These are phyloP conservation scores for Meredithiella fracta DNA, from an alignment of 2,329 filamentous ascomycete species.

Conservation along the genomic window DNA sequence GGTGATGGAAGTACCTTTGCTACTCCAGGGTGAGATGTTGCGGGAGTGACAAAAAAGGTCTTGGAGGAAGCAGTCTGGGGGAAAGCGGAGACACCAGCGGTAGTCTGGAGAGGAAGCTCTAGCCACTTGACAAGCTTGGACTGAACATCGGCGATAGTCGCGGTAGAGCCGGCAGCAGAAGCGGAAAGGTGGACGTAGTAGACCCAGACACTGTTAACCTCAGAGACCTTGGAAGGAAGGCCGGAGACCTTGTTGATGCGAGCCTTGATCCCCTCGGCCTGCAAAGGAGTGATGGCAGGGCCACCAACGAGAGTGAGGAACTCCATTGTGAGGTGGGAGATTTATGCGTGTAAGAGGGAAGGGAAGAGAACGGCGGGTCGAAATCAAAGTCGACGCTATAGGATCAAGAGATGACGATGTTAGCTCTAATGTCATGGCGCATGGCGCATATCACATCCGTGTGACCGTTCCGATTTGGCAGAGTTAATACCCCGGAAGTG, in stretches of 20 bases:
- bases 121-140: slow-evolving; percentile 16
- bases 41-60: slow-evolving; percentile 58
- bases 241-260: slow-evolving; percentile 27
- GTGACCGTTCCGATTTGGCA: background rate
- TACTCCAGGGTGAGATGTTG: slow-evolving; percentile 92
- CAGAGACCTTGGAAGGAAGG: slow-evolving; percentile 27
- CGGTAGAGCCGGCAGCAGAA: background rate
- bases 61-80: slow-evolving; percentile 12
- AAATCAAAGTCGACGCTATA: background rate
- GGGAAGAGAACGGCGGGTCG: slow-evolving; percentile 2
- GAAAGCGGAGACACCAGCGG: slow-evolving; percentile 3
- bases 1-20: slow-evolving; percentile 84
- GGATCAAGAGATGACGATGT: background rate
- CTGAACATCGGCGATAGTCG: slow-evolving; percentile 20
- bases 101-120: slow-evolving; percentile 11
- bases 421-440: background rate
- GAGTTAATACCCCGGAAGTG: background rate
- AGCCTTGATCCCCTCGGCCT: slow-evolving; percentile 28
- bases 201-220: slow-evolving; percentile 38
- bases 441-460: background rate
- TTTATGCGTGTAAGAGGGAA: background rate
- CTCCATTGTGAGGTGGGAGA: slow-evolving; percentile 15
- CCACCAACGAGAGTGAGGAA: slow-evolving; percentile 24
- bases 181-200: slow-evolving; percentile 51
- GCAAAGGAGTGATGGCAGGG: slow-evolving; percentile 33